Evolutionary conservation across 106 monocot species (phyloP).

Genomic region (Agapanthus africanus): DNA sequence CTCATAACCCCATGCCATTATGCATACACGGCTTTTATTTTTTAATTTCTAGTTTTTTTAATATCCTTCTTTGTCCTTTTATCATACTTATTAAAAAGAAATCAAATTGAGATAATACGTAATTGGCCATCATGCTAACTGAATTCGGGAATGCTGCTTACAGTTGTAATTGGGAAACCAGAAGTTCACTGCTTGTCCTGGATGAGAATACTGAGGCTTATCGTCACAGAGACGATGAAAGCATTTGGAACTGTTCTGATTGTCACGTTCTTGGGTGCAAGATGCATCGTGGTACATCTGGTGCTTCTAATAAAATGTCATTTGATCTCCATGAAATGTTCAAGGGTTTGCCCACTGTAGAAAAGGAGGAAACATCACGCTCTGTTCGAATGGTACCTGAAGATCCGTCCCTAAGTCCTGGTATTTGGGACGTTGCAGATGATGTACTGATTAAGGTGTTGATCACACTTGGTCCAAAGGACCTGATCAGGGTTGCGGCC

Average conservation of each 20-base stretch:
- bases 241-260: slow-evolving; percentile 46
- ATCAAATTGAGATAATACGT: not conserved
- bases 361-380: slow-evolving; percentile 24
- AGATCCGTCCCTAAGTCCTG: slow-evolving; percentile 19
- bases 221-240: slow-evolving; percentile 28
- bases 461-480: slow-evolving; percentile 46
- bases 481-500: slow-evolving; percentile 54
- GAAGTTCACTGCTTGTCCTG: slow-evolving; percentile 40
- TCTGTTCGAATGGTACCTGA: slow-evolving; percentile 51
- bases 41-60: not conserved
- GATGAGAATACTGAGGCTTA: slow-evolving; percentile 7
- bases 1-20: not conserved
- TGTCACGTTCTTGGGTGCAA: slow-evolving; percentile 75
- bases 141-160: slow-evolving; percentile 2
- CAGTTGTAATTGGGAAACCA: slow-evolving; percentile 81
- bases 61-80: not conserved
- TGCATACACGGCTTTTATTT: not conserved
- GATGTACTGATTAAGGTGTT: slow-evolving; percentile 63
- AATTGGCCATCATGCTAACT: not conserved
- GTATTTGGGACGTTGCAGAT: slow-evolving; percentile 81
- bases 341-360: slow-evolving; percentile 59
- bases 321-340: slow-evolving; percentile 94
- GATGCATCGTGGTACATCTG: slow-evolving; percentile 26
- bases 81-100: not conserved
- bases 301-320: slow-evolving; percentile 18